Evolutionary conservation across 768 basidiomycete species (phyloP).

Genomic region (Lactarius psammicola): DNA sequence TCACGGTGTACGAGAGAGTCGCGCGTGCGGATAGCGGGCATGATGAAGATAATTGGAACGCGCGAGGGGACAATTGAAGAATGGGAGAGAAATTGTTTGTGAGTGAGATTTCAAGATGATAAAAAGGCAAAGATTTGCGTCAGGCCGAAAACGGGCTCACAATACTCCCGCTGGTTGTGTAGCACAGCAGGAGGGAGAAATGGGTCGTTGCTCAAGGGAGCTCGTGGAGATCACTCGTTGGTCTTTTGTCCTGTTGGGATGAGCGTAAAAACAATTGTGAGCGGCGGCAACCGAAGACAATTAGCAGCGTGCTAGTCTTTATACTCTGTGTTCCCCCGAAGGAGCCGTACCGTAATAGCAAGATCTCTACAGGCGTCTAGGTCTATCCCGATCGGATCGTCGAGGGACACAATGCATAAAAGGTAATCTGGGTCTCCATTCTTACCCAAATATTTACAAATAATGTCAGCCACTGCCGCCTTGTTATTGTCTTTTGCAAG

Average conservation of each 20-base stretch:
- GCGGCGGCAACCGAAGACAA: constrained; percentile 29
- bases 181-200: constrained; percentile 28
- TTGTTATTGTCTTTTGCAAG: constrained; percentile 29
- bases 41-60: constrained; percentile 43
- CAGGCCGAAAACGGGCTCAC: constrained; percentile 15
- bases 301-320: constrained; percentile 26
- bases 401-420: constrained; percentile 17
- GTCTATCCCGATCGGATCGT: constrained; percentile 27
- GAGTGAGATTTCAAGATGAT: constrained; percentile 15
- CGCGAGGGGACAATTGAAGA: constrained; percentile 13
- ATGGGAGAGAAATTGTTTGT: constrained; percentile 12
- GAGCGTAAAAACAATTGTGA: constrained; percentile 29
- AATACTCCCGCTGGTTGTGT: constrained; percentile 19
- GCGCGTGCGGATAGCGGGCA: constrained; percentile 79
- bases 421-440: constrained; percentile 25
- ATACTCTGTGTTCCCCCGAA: constrained; percentile 25
- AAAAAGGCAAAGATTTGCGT: constrained; percentile 18
- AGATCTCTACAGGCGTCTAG: constrained; percentile 20
- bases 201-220: constrained; percentile 23
- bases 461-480: constrained; percentile 29
- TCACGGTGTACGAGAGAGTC: constrained; percentile 59
- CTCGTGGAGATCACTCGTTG: not conserved
- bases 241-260: constrained; percentile 28
- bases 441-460: constrained; percentile 21
- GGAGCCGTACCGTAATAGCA: constrained; percentile 23